Evolutionary conservation across 495 filamentous ascomycete species (phyloP), one percentile per base, ranked within the genome.

Genomic region (Cercophora sp.): DNA sequence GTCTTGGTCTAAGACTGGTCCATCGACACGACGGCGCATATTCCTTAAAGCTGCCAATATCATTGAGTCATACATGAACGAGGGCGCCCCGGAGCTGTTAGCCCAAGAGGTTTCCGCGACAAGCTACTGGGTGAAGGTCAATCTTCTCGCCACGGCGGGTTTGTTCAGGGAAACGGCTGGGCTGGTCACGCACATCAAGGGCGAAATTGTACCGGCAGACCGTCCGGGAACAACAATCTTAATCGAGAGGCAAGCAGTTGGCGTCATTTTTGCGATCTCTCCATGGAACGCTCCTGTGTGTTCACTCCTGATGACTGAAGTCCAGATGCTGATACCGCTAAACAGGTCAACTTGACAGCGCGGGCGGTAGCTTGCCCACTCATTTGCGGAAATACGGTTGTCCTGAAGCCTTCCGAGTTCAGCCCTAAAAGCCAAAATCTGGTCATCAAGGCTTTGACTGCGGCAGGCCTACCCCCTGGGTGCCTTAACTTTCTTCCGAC

Each of bases 331-430:
- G n/a, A 16, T 39, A 46, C 34, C n/a, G n/a, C n/a, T n/a, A n/a
- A 70, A 0, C 74, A 80, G 49, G 78, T 70, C 32, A 79, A 84
- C 44, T 74, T 88, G 13, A 80, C 80, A 8, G 70, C 77, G 8
- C 80, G 84, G 42, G 74, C 85, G 1, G 65, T 87, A 31, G 70
- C 79, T 15, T 82, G 76, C 37, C 81, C 88, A 3, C 67, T 93
- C 26, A 86, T 87, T 13, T 81, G 81, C 3, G 87, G 88, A n/a
- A 91, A 90, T 62, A 89, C 87, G 1, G 75, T 81, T 20, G 77
- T 93, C 15, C 68, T 91, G 8, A 93, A 92, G 66, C 85, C 85
- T 13, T 83, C 84, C 2, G 88, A 92, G 59, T 73, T 84, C 48
- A 83, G 82, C 1, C 88, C 88, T 3, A 81, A 81, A 51, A 82